Conservation (phyloP, 805 yeast species). For the Yarrowia sp. region DNA sequence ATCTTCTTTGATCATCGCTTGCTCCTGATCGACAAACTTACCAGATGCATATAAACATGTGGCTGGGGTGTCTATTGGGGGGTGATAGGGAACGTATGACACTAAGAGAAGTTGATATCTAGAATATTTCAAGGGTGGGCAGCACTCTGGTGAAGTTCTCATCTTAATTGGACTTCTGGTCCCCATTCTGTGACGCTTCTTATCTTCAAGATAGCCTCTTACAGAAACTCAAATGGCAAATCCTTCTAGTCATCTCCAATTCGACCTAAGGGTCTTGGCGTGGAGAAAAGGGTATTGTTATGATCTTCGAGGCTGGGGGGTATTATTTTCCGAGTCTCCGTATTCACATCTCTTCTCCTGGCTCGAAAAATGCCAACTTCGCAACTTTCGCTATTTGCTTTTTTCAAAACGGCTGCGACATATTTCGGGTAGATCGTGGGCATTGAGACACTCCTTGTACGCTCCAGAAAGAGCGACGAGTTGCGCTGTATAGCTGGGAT, state of each 20-base stretch:
- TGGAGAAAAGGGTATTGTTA: background rate
- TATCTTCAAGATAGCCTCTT: background rate
- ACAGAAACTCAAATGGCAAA: conserved; percentile 12
- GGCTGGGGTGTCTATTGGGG: no score
- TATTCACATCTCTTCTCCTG: no score
- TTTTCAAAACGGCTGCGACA: conserved; percentile 27
- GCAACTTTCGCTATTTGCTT: background rate
- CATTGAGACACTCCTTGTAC: conserved; percentile 2
- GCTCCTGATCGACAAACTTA: conserved; percentile 32
- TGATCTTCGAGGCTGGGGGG: background rate
- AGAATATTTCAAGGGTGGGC: background rate
- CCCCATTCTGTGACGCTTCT: background rate
- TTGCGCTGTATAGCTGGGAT: background rate
- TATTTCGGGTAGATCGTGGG: conserved; percentile 19
- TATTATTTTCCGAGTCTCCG: no score
- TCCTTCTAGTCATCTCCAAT: background rate
- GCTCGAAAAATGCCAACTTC: no score
- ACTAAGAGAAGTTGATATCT: no score
- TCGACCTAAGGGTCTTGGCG: background rate
- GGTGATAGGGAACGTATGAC: background rate
- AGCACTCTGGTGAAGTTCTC: background rate
- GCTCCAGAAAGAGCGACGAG: background rate
- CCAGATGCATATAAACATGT: background rate
- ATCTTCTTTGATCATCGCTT: conserved; percentile 6
- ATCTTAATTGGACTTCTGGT: background rate